Conservation (phyloP, 169 alveolate species). For the Cytauxzoon felis region DNA sequence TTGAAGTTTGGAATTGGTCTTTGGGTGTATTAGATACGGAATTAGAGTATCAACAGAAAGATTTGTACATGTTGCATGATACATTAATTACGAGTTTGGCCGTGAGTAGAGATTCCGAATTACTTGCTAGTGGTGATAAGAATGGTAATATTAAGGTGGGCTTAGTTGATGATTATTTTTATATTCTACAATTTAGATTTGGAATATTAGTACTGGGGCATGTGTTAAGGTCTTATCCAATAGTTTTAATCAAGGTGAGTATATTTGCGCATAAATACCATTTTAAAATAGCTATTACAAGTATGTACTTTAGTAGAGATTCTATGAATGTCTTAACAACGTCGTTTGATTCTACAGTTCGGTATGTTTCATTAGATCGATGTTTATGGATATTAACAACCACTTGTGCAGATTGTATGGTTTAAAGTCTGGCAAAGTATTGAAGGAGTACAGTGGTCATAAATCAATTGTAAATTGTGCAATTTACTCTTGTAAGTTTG, state of each 20-base stretch:
- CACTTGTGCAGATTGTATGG: slow-evolving; percentile 59
- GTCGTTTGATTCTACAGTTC: slow-evolving; percentile 75
- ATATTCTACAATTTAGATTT: slow-evolving; percentile 42
- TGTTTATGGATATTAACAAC: no score
- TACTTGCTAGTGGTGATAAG: slow-evolving; percentile 80
- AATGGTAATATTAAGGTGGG: slow-evolving; percentile 72
- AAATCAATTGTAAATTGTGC: slow-evolving; percentile 65
- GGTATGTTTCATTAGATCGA: slow-evolving; percentile 18
- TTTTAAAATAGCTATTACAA: slow-evolving; percentile 69
- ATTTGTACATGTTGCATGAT: slow-evolving; percentile 78
- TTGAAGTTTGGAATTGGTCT: slow-evolving; percentile 83
- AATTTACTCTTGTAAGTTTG: slow-evolving; percentile 50
- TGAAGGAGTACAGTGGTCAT: slow-evolving; percentile 71
- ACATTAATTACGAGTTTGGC: slow-evolving; percentile 78
- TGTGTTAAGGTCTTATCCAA: slow-evolving; percentile 65
- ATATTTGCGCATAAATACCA: background rate
- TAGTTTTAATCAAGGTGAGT: slow-evolving; percentile 71
- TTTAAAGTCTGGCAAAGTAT: slow-evolving; percentile 67
- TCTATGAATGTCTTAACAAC: slow-evolving; percentile 76
- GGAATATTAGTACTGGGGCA: slow-evolving; percentile 76
- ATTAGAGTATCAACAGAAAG: slow-evolving; percentile 73
- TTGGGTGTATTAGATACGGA: slow-evolving; percentile 75
- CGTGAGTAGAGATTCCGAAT: slow-evolving; percentile 80
- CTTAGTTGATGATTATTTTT: slow-evolving; percentile 23
- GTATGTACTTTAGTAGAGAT: slow-evolving; percentile 75